These are phyloP conservation scores for Vittaforma corneae DNA, from an alignment of 371 early-diverging fungal genomes.

Conservation along the genomic window DNA sequence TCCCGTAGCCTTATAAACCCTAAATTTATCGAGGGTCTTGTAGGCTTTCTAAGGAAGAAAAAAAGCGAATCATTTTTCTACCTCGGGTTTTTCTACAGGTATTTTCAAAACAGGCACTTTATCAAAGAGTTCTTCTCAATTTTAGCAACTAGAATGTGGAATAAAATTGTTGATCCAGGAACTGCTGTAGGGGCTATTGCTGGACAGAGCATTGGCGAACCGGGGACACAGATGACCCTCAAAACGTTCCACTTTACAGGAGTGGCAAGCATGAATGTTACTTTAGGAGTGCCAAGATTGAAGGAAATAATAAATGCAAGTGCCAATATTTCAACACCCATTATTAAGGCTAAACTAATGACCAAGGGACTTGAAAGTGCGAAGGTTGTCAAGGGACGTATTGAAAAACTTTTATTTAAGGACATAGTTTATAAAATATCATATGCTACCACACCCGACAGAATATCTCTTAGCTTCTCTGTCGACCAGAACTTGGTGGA, in stretches of 20 bases:
- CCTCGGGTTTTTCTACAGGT: neutral
- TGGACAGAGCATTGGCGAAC: constrained; percentile 94
- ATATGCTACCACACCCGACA: constrained; percentile 8
- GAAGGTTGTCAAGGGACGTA: constrained; percentile 74
- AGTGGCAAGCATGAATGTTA: constrained; percentile 93
- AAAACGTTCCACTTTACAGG: constrained; percentile 99
- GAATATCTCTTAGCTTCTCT: constrained; percentile 25
- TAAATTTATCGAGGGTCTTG: constrained; percentile 6
- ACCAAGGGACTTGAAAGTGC: constrained; percentile 33
- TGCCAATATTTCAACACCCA: constrained; percentile 77
- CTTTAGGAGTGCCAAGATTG: constrained; percentile 95
- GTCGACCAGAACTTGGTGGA: constrained; percentile 1
- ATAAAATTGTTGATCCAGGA: constrained; percentile 69
- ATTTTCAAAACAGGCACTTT: constrained; percentile 5
- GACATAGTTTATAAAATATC: constrained; percentile 60
- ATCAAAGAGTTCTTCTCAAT: constrained; percentile 5
- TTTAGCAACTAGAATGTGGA: constrained; percentile 21
- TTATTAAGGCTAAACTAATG: constrained; percentile 64
- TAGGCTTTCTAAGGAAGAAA: neutral
- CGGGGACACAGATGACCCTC: constrained; percentile 98
- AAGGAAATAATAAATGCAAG: constrained; percentile 72
- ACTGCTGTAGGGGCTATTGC: constrained; percentile 77
- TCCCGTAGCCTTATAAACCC: neutral
- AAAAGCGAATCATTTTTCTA: neutral
- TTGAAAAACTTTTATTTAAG: constrained; percentile 73